Percentiles rank a stretch among this genome's conserved stretches.
Conservation (phyloP, 2,329 filamentous ascomycete species). For the Sporothrix mexicana region DNA sequence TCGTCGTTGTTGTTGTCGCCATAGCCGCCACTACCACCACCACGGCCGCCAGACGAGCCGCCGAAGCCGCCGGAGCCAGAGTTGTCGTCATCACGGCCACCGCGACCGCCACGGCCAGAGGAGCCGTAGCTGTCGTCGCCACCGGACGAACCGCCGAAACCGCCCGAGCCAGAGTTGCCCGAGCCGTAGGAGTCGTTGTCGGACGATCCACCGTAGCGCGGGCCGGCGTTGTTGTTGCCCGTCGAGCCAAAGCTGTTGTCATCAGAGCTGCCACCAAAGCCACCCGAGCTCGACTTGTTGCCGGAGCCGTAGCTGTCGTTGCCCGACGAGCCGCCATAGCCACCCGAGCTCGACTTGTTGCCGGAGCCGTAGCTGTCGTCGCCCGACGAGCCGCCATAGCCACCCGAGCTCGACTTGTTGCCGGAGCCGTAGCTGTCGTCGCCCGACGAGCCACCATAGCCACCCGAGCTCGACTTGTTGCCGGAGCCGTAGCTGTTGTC, state of each 20-base stretch:
- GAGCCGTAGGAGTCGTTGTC: conserved; percentile 32
- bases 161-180: conserved; percentile 15
- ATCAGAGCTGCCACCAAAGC: conserved; percentile 28
- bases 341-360: conserved; percentile 20
- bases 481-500: conserved; percentile 32
- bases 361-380: conserved; percentile 37
- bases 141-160: conserved; percentile 26
- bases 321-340: conserved; percentile 17
- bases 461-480: conserved; percentile 39
- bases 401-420: conserved; percentile 21
- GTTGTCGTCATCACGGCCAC: conserved; percentile 25
- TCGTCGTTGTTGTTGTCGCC: conserved; percentile 34
- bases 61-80: conserved; percentile 30
- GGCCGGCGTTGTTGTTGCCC: conserved; percentile 20
- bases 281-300: conserved; percentile 27
- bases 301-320: conserved; percentile 16
- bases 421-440: conserved; percentile 37
- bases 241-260: conserved; percentile 38
- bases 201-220: conserved; percentile 23
- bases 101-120: conserved; percentile 21
- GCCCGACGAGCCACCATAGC: conserved; percentile 33
- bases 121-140: conserved; percentile 37
- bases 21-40: conserved; percentile 26
- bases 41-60: conserved; percentile 20
- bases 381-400: conserved; percentile 12